Base-by-base conservation (phyloP, 1,284 basidiomycete species). In the Heterobasidion parviporum region DNA sequence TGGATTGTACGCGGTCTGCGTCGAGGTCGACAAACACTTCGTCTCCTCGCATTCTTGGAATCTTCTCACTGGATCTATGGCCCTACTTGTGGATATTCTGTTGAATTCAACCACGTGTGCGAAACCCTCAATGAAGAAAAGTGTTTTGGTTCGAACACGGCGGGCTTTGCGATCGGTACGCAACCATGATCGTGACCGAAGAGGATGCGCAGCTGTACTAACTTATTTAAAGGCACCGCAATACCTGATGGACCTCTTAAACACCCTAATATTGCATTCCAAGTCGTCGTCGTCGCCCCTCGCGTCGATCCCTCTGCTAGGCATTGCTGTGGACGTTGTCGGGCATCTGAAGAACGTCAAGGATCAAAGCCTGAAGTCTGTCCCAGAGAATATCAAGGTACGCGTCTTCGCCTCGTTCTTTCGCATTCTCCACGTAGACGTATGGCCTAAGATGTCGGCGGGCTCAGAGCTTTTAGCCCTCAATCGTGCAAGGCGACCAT, bases 111-210 rank as follows among this genome's bases (percentile, higher is more conserved):
- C 77, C 2, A 71, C 70, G 0, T 72, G 74, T 6, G 75, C 78
- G 1, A 92, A 89, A 65, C 65, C 72, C 0, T 75, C 86, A 2
- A 59, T 92, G 57, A 77, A 80, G 53, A 80, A 81, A 53, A 81
- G 83, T 51, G 80, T 79, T 0, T 64, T 87, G 20, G 78, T 83
- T 8, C 76, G 81, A 36, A 74, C 77, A 1, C 76, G 89, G 50
- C 75, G 87, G 36, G 82, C 85, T 26, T 68, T 92, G 36, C 77
- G 87, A 62, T 80, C 80, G 58, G 82, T 83, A 26, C 26, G 26
- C 26, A 6, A 26, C 26, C 4, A 26, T 26, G 6, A 26, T 26
- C 26, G 6, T 6, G 26, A 26, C 26, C 26, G 26, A 26, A 26
- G 26, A 26, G 26, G 26, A 26, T 26, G 67, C 60, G 76, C 64